Evolutionary conservation across 495 filamentous ascomycete genomes (phyloP).

Genomic region (Tuber magnatum): DNA sequence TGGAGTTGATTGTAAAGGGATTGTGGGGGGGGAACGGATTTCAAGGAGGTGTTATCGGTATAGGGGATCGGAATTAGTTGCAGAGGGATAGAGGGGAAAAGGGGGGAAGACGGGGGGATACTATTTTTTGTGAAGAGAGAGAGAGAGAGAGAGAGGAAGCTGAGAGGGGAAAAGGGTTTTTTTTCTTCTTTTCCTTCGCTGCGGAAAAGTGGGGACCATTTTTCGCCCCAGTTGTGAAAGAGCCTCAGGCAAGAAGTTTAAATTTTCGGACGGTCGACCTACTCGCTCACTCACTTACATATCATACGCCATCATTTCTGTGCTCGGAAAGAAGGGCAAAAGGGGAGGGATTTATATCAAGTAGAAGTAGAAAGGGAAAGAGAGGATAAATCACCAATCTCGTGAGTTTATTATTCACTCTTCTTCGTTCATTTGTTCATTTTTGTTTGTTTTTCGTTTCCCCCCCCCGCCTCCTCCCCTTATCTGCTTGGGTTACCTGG

Average conservation of each 20-base stretch:
- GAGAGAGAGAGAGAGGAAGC: conserved; percentile 11
- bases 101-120: conserved; percentile 8
- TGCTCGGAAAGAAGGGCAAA: neutral
- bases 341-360: neutral
- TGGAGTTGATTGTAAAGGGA: conserved; percentile 1
- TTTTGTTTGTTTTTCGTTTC: neutral
- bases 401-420: neutral
- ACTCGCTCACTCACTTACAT: neutral
- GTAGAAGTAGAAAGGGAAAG: conserved; percentile 1
- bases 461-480: conserved; percentile 15
- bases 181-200: neutral
- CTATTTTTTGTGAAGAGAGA: conserved; percentile 14
- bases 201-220: neutral
- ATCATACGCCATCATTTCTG: neutral
- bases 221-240: neutral
- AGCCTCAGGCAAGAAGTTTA: conserved; percentile 1
- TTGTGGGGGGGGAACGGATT: neutral
- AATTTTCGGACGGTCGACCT: conserved; percentile 1
- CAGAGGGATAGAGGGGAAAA: conserved; percentile 16
- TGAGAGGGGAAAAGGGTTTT: conserved; percentile 16
- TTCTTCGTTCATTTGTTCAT: neutral
- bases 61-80: neutral
- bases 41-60: neutral
- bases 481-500: conserved; percentile 26
- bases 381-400: neutral